Conservation (phyloP, 1,284 basidiomycete species). For the Butyriboletus appendiculatus region DNA sequence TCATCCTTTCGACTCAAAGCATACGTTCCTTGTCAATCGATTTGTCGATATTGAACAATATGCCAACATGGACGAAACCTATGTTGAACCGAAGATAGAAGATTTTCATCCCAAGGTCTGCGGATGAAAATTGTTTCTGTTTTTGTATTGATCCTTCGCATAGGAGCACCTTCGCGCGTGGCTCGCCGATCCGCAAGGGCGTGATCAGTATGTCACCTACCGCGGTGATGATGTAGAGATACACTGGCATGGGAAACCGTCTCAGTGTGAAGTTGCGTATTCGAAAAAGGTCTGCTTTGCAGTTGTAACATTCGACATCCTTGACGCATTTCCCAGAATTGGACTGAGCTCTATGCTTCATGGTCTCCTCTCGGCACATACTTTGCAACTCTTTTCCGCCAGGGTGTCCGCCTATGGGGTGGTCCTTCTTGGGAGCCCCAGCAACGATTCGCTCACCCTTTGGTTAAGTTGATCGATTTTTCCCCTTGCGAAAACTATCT, state of each 20-base stretch:
- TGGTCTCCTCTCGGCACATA: constrained; percentile 98
- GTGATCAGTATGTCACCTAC: constrained; percentile 97
- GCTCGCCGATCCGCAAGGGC: constrained; percentile 89
- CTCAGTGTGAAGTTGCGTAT: constrained; percentile 82
- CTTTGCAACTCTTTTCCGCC: constrained; percentile 92
- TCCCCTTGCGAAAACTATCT: constrained; percentile 97
- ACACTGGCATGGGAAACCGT: constrained; percentile 92
- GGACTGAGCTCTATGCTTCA: constrained; percentile 97
- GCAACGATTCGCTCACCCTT: constrained; percentile 92
- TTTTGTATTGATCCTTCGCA: constrained; percentile 7
- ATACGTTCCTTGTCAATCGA: constrained; percentile 88
- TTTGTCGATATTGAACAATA: constrained; percentile 94
- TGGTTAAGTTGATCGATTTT: constrained; percentile 96
- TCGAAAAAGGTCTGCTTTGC: constrained; percentile 61
- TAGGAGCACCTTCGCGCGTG: constrained; percentile 96
- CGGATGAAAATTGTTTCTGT: background rate
- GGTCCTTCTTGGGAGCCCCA: constrained; percentile 86
- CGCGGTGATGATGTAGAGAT: constrained; percentile 91
- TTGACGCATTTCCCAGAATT: constrained; percentile 55
- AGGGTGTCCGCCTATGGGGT: constrained; percentile 96
- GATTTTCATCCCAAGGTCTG: constrained; percentile 82
- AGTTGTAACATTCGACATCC: background rate
- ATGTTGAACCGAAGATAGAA: constrained; percentile 77
- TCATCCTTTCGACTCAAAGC: constrained; percentile 89
- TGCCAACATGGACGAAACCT: constrained; percentile 80